A percentile compares a stretch with the other conserved stretches of the same genome.
phyloP scores from a whole-genome alignment of 306 rosid species.

The Medicago lupulina region DNA sequence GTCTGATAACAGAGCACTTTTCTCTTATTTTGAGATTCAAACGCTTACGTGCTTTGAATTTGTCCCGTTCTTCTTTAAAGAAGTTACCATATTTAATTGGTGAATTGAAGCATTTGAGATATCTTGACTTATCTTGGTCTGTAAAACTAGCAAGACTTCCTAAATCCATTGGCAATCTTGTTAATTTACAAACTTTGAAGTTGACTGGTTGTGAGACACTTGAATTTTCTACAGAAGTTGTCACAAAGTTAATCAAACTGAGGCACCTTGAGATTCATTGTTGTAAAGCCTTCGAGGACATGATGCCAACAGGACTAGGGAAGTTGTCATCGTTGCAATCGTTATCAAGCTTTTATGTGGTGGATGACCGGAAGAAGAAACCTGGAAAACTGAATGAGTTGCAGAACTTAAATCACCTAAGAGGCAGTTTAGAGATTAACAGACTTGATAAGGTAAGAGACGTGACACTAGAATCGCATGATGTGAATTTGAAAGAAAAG shows the following conservation, averaged over 20 bases:
- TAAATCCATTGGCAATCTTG: not conserved
- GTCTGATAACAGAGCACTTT: not conserved
- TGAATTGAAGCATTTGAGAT: not conserved
- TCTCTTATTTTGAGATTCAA: not conserved
- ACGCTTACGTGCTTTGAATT: not conserved
- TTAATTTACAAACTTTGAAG: constrained; percentile 7
- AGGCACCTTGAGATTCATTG: constrained; percentile 17
- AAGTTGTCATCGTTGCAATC: constrained; percentile 17
- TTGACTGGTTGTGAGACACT: not conserved
- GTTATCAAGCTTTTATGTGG: not conserved
- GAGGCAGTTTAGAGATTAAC: not conserved
- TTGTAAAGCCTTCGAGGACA: not conserved
- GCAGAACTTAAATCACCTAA: constrained; percentile 6
- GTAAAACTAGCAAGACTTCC: not conserved
- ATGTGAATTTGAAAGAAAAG: constrained; percentile 3
- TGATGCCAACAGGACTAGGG: constrained; percentile 39
- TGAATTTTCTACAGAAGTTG: not conserved
- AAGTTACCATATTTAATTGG: constrained; percentile 8
- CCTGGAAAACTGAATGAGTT: constrained; percentile 6
- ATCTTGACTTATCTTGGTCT: not conserved
- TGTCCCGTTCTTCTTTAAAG: not conserved
- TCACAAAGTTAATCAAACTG: not conserved
- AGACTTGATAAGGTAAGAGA: not conserved
- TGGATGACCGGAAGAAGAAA: not conserved
- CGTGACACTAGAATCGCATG: not conserved